phyloP scores from a whole-genome alignment of 768 basidiomycete species.

The Mrakia hoshinonis region DNA sequence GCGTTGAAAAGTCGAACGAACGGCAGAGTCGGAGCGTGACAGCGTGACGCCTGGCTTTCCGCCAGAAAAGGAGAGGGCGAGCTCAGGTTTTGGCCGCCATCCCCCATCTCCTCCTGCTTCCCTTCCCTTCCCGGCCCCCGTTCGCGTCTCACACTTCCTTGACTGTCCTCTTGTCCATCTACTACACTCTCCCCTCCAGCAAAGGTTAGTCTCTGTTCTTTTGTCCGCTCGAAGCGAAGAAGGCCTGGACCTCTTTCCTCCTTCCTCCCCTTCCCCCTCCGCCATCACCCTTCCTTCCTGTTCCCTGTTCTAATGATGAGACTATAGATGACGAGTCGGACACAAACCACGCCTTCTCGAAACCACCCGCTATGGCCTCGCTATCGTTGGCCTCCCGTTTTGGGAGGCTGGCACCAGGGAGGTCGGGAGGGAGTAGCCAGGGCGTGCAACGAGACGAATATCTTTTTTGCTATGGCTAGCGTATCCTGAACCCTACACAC shows the following conservation, averaged over 20 bases:
- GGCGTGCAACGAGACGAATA: conserved; percentile 15
- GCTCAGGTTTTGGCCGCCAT: no score
- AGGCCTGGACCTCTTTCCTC: not conserved
- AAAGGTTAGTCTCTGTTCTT: no score
- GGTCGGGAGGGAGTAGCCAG: conserved; percentile 18
- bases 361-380: conserved; percentile 12
- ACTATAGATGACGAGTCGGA: conserved; percentile 29
- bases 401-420: conserved; percentile 9
- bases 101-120: no score
- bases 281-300: not conserved
- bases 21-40: no score
- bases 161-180: no score
- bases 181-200: no score
- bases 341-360: not conserved
- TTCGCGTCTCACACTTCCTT: no score
- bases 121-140: no score
- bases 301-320: conserved; percentile 18
- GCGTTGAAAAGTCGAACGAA: no score
- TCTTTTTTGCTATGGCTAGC: conserved; percentile 28
- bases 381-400: conserved; percentile 9
- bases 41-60: no score
- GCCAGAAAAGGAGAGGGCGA: no score
- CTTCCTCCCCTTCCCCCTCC: conserved; percentile 13
- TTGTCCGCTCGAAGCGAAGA: not conserved
- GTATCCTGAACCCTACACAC: not conserved